These are phyloP conservation scores for Aspergillus terreus DNA, from an alignment of 2,329 filamentous ascomycete species.

Conservation along the genomic window DNA sequence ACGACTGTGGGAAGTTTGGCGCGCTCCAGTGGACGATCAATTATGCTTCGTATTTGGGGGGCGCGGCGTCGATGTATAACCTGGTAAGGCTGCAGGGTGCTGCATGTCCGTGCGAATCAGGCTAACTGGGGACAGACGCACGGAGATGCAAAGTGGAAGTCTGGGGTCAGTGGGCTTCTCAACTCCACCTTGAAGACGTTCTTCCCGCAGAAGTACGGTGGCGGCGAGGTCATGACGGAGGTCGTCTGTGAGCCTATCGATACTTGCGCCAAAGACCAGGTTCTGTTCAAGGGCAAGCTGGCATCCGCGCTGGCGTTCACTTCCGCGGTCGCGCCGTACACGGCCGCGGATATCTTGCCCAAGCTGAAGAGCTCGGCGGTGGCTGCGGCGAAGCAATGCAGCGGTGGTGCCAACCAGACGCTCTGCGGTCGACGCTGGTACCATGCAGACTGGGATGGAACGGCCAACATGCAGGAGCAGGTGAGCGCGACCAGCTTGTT, in stretches of 20 bases:
- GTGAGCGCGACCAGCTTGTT: slow-evolving; percentile 23
- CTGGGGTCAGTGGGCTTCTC: slow-evolving; percentile 50
- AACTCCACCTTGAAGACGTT: slow-evolving; percentile 53
- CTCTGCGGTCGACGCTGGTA: slow-evolving; percentile 37
- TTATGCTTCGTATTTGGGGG: slow-evolving; percentile 49
- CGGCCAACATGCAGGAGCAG: slow-evolving; percentile 25
- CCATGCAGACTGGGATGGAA: slow-evolving; percentile 24
- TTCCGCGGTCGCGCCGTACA: slow-evolving; percentile 54
- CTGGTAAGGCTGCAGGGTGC: slow-evolving; percentile 26
- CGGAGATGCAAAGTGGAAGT: slow-evolving; percentile 48
- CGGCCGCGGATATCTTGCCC: slow-evolving; percentile 45
- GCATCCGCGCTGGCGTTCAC: slow-evolving; percentile 54
- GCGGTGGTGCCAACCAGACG: slow-evolving; percentile 36
- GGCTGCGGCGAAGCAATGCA: slow-evolving; percentile 51
- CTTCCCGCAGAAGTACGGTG: slow-evolving; percentile 35
- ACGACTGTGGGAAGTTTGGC: slow-evolving; percentile 48
- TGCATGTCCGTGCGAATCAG: no score
- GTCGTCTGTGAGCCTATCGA: slow-evolving; percentile 51
- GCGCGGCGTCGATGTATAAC: slow-evolving; percentile 54
- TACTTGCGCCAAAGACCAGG: slow-evolving; percentile 56
- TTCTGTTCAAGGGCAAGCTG: slow-evolving; percentile 62
- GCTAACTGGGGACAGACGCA: slow-evolving; percentile 21
- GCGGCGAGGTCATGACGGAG: slow-evolving; percentile 51
- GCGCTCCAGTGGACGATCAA: slow-evolving; percentile 54
- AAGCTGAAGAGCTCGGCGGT: slow-evolving; percentile 49